phyloP scores from a whole-genome alignment of 441 rosid species.

The Gossypium lobatum region DNA sequence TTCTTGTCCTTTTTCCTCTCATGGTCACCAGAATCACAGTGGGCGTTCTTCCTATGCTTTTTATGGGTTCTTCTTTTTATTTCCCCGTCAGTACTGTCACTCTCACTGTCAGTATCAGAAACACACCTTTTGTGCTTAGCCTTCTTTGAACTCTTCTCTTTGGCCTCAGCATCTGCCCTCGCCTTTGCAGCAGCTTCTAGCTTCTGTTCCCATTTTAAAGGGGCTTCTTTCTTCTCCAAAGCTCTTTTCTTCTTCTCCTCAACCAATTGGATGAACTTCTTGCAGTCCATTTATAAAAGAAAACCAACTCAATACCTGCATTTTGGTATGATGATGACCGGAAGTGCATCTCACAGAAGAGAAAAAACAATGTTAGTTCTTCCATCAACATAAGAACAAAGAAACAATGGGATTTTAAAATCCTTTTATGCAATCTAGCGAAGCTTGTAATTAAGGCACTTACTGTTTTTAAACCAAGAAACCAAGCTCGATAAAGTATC shows the following conservation, averaged over 20 bases:
- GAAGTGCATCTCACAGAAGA: slow-evolving; percentile 96
- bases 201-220: slow-evolving; percentile 92
- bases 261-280: slow-evolving; percentile 88
- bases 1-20: slow-evolving; percentile 51
- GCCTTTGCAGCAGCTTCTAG: slow-evolving; percentile 84
- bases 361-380: slow-evolving; percentile 85
- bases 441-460: neutral
- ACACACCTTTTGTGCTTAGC: slow-evolving; percentile 43
- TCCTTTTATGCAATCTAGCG: neutral
- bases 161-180: slow-evolving; percentile 55
- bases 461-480: neutral
- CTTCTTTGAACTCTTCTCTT: slow-evolving; percentile 46
- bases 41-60: slow-evolving; percentile 49
- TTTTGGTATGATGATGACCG: slow-evolving; percentile 68
- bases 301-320: slow-evolving; percentile 78
- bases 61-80: slow-evolving; percentile 48
- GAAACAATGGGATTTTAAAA: neutral
- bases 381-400: slow-evolving; percentile 21
- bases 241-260: slow-evolving; percentile 88
- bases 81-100: slow-evolving; percentile 30
- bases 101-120: slow-evolving; percentile 51
- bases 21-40: slow-evolving; percentile 45
- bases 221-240: slow-evolving; percentile 80
- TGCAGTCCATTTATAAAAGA: slow-evolving; percentile 73
- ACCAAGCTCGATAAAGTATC: neutral